Evolutionary conservation across 257 asterid species (phyloP), one percentile per base, ranked within the genome.

Genomic region (Haberlea rhodopensis): DNA sequence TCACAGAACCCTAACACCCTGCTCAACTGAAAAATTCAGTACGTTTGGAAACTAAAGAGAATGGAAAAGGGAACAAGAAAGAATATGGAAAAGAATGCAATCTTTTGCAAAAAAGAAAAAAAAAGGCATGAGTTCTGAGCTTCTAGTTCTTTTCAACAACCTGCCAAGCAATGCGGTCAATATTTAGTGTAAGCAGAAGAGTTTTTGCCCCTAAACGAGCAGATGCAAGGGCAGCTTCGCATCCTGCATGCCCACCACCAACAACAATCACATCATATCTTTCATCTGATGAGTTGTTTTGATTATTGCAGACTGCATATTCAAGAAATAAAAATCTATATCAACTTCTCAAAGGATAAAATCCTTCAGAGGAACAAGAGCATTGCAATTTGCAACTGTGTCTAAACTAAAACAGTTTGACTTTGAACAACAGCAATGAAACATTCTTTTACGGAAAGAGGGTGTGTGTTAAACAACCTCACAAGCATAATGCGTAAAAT

Each of bases 131-230:
- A 37, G 46, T 37, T 10, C 46, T 37, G n/a, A 37, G 46, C 16
- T 23, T 6, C 43, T 20, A 43, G 1, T 56, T 22, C 26, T 59
- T 20, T 9, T 53, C 23, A 40, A 71, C 55, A 70, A 89, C 99
- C 97, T 92, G 99, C 99, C 99, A 92, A 16, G 99, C 97, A 48
- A 92, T 92, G 52, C 99, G 96, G 72, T 92, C 99, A 65, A 92
- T 79, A 69, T 92, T 92, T 53, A 92, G 96, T 6, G 99, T 92
- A 62, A 92, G 96, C 73, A 92, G 96, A 73, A 92, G 95, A 0
- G 99, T 92, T 75, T 80, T 87, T 20, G 95, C 99, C 73, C 99
- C 99, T 72, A 89, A 75, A 61, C 96, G 96, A 43, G 99, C 96
- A 58, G 99, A 83, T 58, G 99, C 90, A 75, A 92, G 94, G 7